A percentile compares a stretch with the other conserved stretches of the same genome.
phyloP scores from a whole-genome alignment of 148 eudicot genomes.

The Hydrangea macrophylla region DNA sequence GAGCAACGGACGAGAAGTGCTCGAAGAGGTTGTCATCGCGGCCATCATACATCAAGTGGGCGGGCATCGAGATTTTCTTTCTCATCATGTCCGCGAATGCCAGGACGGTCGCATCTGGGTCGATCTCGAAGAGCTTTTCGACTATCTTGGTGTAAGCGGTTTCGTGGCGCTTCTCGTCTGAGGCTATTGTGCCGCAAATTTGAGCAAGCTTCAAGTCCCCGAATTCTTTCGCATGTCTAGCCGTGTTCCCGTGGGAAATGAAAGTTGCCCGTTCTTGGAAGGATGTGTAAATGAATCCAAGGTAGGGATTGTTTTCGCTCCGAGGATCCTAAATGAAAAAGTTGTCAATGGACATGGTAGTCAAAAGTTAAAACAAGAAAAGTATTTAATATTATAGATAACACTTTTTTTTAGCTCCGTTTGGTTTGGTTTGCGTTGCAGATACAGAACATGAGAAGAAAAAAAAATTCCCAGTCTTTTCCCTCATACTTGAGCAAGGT shows the following conservation, averaged over 20 bases:
- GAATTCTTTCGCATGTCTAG: constrained; percentile 22
- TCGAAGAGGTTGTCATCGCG: constrained; percentile 25
- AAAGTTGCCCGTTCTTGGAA: constrained; percentile 30
- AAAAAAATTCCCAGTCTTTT: too few species aligned
- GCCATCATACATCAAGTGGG: constrained; percentile 30
- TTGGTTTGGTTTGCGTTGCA: too few species aligned
- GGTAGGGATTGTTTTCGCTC: constrained; percentile 26
- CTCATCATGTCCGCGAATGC: constrained; percentile 29
- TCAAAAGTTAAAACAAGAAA: not conserved
- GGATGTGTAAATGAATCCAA: constrained; percentile 28
- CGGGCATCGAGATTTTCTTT: constrained; percentile 28
- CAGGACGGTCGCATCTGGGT: constrained; percentile 23
- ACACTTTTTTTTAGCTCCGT: too few species aligned
- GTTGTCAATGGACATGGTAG: not conserved
- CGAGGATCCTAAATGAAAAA: constrained; percentile 19
- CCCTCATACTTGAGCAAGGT: too few species aligned
- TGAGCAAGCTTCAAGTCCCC: constrained; percentile 22
- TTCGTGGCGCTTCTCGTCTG: constrained; percentile 32
- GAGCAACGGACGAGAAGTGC: constrained; percentile 25
- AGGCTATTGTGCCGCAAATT: constrained; percentile 24
- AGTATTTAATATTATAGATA: not conserved
- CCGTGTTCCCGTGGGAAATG: constrained; percentile 28
- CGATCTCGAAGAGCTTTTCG: constrained; percentile 26
- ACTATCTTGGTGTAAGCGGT: constrained; percentile 29
- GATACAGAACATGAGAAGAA: too few species aligned